Evolutionary conservation across 1,284 basidiomycete genomes (phyloP), one percentile per base, ranked within the genome.

Genomic region (Malassezia arunalokei): DNA sequence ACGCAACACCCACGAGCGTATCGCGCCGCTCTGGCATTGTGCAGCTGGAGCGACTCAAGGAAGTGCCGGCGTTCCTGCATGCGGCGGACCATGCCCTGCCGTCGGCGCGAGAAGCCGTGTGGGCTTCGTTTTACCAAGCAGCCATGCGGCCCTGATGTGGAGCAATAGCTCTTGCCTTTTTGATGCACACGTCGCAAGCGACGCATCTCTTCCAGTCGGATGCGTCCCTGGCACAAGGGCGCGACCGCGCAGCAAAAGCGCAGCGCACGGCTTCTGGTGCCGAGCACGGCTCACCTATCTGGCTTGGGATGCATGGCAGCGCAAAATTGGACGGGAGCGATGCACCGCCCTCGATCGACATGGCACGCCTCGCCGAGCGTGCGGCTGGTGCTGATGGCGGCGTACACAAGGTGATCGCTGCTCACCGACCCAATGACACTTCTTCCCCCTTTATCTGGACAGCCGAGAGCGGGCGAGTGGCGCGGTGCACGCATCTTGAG

Each of bases 181-280:
- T 24, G 12, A 55, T 55, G 53, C 35, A 50, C 14, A 35, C 53
- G 27, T 15, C 42, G 6, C 6, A 12, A 12, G 51, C 58, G 12
- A 33, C 47, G 20, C 50, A 54, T 12, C 56, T 60, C 6, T 60
- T 60, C 43, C 58, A 60, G 53, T 50, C 58, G 12, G 58, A 60
- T 29, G 46, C 51, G 5, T 51, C 58, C 15, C 47, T 60, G 8
- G 55, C 58, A 5, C 30, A 40, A 3, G 58, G 58, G n/a, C 43
- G 15, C 4, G 42, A 37, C 15, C 55, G 58, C 29, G 58, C 58
- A 4, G 39, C 39, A 5, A 60, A 60, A 41, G 55, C 55, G 4
- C 20, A 31, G 32, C 44, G 53, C 17, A 60, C 58, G 4, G 51
- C 58, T 2, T 41, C 44, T 6, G 58, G 58, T 6, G 42, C 35